These are phyloP conservation scores for Wakefieldia striispora DNA, from an alignment of 768 basidiomycete species.

Conservation along the genomic window DNA sequence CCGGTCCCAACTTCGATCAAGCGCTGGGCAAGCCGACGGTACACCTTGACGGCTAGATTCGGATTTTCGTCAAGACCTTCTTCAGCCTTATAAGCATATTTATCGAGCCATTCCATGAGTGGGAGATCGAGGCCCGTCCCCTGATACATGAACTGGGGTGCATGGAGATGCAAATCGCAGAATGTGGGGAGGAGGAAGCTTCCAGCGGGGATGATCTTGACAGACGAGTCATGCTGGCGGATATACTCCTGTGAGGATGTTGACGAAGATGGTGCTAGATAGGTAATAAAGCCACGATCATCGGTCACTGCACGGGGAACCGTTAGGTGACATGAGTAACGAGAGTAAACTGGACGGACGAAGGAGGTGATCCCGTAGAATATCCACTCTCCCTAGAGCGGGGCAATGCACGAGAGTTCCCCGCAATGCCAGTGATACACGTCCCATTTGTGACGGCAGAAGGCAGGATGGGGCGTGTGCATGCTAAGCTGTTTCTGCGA, in stretches of 20 bases:
- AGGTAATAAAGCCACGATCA: constrained; percentile 47
- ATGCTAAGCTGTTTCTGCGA: too few species aligned
- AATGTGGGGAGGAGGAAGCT: constrained; percentile 77
- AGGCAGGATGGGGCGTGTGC: background rate
- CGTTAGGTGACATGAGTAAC: constrained; percentile 4
- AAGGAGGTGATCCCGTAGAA: constrained; percentile 57
- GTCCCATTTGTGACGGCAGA: constrained; percentile 9
- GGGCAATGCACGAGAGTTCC: constrained; percentile 63
- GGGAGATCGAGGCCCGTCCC: constrained; percentile 85
- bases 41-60: constrained; percentile 61
- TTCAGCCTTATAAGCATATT: constrained; percentile 82
- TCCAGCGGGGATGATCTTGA: constrained; percentile 44
- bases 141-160: constrained; percentile 86
- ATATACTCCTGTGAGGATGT: constrained; percentile 36
- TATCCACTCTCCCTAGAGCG: constrained; percentile 47
- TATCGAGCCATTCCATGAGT: constrained; percentile 79
- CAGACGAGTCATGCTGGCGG: constrained; percentile 10
- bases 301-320: constrained; percentile 28
- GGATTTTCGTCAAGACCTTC: constrained; percentile 65
- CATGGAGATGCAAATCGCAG: constrained; percentile 82
- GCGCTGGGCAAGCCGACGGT: constrained; percentile 61
- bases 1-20: constrained; percentile 76
- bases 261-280: constrained; percentile 42
- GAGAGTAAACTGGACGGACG: constrained; percentile 28
- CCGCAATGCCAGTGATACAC: constrained; percentile 28